Base-by-base conservation (phyloP, 345 rosid species). In the Leavenworthia alabamica region DNA sequence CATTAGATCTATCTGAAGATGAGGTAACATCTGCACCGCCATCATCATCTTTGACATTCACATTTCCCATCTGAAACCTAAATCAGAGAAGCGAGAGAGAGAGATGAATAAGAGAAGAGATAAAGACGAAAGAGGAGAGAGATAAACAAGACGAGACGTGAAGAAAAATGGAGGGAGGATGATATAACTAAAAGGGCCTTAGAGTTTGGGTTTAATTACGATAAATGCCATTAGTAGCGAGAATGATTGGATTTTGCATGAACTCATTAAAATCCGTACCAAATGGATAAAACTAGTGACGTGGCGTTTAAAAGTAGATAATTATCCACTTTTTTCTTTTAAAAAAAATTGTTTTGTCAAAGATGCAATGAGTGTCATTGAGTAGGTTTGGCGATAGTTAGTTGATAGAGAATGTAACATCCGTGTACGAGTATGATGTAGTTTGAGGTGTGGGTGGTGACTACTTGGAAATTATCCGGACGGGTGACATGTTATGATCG, bases 11-110 rank as follows among this genome's bases (percentile, higher is more conserved):
- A 31, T 63, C 73, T 48, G 74, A 52, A 6, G 76, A 66, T 47
- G 73, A 66, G 4, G 70, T 41, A 2, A 33, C 64, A 48, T 63
- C 70, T 63, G 40, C 59, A 14, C 33, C 68, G 20, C 11, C 52
- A 55, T 44, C 64, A 22, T 73, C 76, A 62, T 79, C 92, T 72
- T 82, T 83, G 9, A 85, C 98, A 67, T 75, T 88, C 7, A 83
- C 87, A 77, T 91, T 91, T 14, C 98, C 95, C 98, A 91, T 91
- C 57, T 24, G 62, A 42, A 49, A 57, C 66, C 56, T 63, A 65
- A 70, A 70, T 70, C 68, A 62, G 14, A 52, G 52, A 50, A 51
- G 37, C 7, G 44, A 67, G 66, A 67, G 59, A 47, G 42, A 60
- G 49, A 54, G 64, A 56, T 6, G 20, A 12, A 46, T 28, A 15